Base-by-base conservation (phyloP, 1,284 basidiomycete genomes). In the Porodaedalea pini region DNA sequence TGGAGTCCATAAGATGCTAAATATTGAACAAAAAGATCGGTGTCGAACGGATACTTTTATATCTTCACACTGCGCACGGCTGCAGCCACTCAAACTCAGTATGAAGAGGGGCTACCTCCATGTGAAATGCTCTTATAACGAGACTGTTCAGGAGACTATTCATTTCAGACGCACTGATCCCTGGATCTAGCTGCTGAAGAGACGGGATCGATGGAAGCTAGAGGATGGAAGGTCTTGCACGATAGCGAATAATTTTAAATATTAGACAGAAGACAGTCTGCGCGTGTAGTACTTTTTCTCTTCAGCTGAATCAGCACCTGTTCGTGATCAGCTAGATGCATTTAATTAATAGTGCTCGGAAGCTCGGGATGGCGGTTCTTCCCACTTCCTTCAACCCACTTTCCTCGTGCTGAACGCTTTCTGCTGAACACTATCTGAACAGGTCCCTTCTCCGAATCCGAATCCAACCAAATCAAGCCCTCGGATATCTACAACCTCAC, bases 111-210 rank as follows among this genome's bases (percentile, higher is more conserved):
- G 23, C 29, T 8, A 15, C 4, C 25, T 31, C 45, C 25, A 47
- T n/a, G 2, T 15, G 17, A 23, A 4, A 44, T 21, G 6, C 41
- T 8, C 25, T 5, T 23, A 44, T 8, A 10, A n/a, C 29, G 29
- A 4, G 32, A 3, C 6, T 1, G n/a, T 36, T 19, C 40, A 44
- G 51, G 44, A 54, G 39, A 21, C 51, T 32, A 8, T 44, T 44
- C 40, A 43, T 54, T 54, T 52, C 51, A 23, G 37, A 25, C 21
- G 6, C 17, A 44, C 29, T 31, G 51, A 40, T 11, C 41, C 44
- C 44, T 4, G 23, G 29, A n/a, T 27, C 10, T 19, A 27, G 23
- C n/a, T n/a, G n/a, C n/a, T n/a, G n/a, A 45, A 27, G 25, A 27
- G 21, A 45, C 29, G 23, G 44, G 44, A 45, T 45, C 44, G 23